phyloP scores from a whole-genome alignment of 2,329 filamentous ascomycete species.

The Cladosporium velox region DNA sequence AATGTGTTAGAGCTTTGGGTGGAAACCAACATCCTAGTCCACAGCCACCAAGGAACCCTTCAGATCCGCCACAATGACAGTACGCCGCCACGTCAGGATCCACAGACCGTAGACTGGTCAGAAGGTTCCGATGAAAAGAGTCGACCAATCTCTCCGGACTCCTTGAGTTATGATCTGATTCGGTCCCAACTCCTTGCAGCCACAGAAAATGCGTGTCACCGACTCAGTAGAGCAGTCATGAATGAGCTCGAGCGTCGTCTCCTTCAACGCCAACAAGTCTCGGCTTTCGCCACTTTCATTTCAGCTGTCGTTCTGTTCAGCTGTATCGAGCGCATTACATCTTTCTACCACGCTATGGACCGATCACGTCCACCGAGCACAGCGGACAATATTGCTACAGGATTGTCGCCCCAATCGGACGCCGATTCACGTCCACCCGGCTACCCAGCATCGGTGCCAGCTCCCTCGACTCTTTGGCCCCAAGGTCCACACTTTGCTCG shows the following conservation, averaged over 20 bases:
- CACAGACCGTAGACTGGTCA: background rate
- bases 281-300: slow-evolving; percentile 61
- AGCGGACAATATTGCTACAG: background rate
- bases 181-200: slow-evolving; percentile 57
- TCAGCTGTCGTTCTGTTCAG: slow-evolving; percentile 60
- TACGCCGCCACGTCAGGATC: background rate
- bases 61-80: background rate
- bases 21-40: slow-evolving; percentile 52
- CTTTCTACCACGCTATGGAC: slow-evolving; percentile 49
- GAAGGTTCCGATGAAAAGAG: background rate
- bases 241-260: slow-evolving; percentile 63
- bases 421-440: background rate
- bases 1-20: slow-evolving; percentile 59
- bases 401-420: background rate
- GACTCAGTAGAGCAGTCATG: slow-evolving; percentile 57
- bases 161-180: slow-evolving; percentile 48
- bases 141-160: background rate
- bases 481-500: slow-evolving; percentile 62
- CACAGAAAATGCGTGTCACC: slow-evolving; percentile 56
- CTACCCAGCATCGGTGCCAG: slow-evolving; percentile 24
- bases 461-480: slow-evolving; percentile 53
- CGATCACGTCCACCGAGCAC: background rate
- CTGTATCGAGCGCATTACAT: slow-evolving; percentile 61
- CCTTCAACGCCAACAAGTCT: slow-evolving; percentile 58
- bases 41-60: background rate